Evolutionary conservation across 1,284 basidiomycete species (phyloP).

Genomic region (Apiotrichum akiyoshidainum): DNA sequence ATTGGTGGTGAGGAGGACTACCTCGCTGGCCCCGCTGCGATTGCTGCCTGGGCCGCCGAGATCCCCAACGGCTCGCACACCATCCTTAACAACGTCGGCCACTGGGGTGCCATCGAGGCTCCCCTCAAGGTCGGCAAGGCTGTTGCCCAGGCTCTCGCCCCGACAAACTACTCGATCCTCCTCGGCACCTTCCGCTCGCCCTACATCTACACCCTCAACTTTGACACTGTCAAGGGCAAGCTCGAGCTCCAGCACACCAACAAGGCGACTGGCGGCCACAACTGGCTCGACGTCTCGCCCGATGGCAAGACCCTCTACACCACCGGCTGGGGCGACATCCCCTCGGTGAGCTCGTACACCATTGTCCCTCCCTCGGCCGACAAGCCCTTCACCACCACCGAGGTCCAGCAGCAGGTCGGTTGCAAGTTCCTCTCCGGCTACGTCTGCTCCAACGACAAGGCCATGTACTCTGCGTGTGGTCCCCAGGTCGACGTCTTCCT

Average conservation of each 20-base stretch:
- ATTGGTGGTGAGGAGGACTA: constrained; percentile 35
- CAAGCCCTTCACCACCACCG: constrained; percentile 14
- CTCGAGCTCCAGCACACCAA: constrained; percentile 22
- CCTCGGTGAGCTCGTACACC: constrained; percentile 33
- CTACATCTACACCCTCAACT: constrained; percentile 34
- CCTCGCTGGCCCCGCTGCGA: constrained; percentile 24
- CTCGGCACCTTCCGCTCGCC: constrained; percentile 43
- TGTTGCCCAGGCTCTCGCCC: constrained; percentile 11
- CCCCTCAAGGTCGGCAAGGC: constrained; percentile 20
- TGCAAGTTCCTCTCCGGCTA: constrained; percentile 40
- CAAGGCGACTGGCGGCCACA: constrained; percentile 34
- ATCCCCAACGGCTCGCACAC: constrained; percentile 17
- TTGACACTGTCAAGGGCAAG: constrained; percentile 20
- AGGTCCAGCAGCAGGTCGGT: constrained; percentile 23
- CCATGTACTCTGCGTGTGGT: constrained; percentile 50
- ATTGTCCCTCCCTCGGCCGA: constrained; percentile 12
- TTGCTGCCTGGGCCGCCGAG: constrained; percentile 21
- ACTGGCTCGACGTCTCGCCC: constrained; percentile 35
- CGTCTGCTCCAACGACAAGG: constrained; percentile 33
- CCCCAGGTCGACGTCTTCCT: constrained; percentile 48
- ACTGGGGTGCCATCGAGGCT: constrained; percentile 36
- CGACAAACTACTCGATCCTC: constrained; percentile 24
- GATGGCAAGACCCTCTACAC: constrained; percentile 32
- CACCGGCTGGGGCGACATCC: constrained; percentile 38
- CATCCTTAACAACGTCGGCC: constrained; percentile 29